Base-by-base conservation (phyloP, 768 basidiomycete genomes). In the Paxillus rubicundulus region DNA sequence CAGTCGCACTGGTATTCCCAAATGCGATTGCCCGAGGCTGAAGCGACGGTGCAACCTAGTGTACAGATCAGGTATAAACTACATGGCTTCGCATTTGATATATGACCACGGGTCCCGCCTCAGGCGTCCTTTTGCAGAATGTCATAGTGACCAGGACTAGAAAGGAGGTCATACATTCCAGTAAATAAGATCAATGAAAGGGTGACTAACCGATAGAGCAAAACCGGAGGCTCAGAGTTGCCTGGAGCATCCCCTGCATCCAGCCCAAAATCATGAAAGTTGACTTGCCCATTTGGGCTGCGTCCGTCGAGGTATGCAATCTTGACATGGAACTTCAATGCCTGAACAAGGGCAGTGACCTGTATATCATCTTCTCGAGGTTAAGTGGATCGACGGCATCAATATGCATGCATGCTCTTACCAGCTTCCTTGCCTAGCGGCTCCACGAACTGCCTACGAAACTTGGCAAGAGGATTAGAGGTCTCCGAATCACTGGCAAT, bases 141-240 rank as follows among this genome's bases (percentile, higher is more conserved):
- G 70, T 95, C 92, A 69, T 90, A 95, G 66, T 95, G 92, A 9
- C 92, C 92, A 17, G 92, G 92, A 45, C 91, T 92, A 52, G 12
- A 12, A 49, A 45, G 54, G 38, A 27, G 17, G 55, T 28, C 12
- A 17, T 50, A 34, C 32, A 52, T 45, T 8, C 24, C 10, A 9
- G 33, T 33, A 30, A 45, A 37, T 32, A 36, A 12, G 53, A 45
- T 36, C 9, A 21, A 48, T 4, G 42, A 28, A 32, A 37, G 9
- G 17, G 28, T 9, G 27, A 61, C 80, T 57, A 58, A 91, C 92
- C 90, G 76, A 70, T 92, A 93, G 28, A 94, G 71, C 53, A 94
- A 67, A 44, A 78, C 77, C 9, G 92, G 71, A 3, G 88, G 84
- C n/a, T 74, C 61, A 20, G 72, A 68, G 13, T 72, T 69, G 17